A percentile compares a stretch with the other conserved stretches of the same genome.
Evolutionary conservation across 805 yeast species (phyloP).

Genomic region (Naumovozyma baii): DNA sequence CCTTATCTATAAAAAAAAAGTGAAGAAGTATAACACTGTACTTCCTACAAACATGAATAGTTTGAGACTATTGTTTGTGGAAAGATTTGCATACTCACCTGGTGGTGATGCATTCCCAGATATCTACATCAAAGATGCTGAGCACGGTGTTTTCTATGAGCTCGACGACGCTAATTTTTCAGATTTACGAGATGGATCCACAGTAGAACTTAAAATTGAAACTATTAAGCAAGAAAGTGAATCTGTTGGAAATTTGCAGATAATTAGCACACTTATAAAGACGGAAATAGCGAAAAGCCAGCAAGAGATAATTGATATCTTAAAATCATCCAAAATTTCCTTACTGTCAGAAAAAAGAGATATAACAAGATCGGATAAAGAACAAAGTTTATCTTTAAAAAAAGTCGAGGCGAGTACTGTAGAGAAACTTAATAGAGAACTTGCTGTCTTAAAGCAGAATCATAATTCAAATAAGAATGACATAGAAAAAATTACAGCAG

Average conservation of each 20-base stretch:
- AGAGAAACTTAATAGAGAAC: constrained; percentile 44
- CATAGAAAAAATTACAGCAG: constrained; percentile 36
- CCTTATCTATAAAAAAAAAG: constrained; percentile 41
- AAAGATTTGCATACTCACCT: constrained; percentile 78
- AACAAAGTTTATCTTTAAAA: not conserved
- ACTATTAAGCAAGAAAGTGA: not conserved
- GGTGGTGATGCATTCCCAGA: constrained; percentile 65
- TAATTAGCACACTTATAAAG: not conserved
- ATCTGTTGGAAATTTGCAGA: not conserved
- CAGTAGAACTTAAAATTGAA: constrained; percentile 40
- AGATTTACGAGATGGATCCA: constrained; percentile 50
- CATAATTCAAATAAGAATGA: constrained; percentile 37
- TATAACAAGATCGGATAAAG: not conserved
- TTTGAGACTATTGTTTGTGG: constrained; percentile 66
- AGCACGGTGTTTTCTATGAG: constrained; percentile 59
- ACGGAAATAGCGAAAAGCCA: not conserved
- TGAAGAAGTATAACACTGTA: constrained; percentile 40
- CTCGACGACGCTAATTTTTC: constrained; percentile 57
- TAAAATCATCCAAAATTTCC: constrained; percentile 7
- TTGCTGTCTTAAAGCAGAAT: constrained; percentile 49
- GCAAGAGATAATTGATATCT: constrained; percentile 1
- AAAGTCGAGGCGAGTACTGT: constrained; percentile 14
- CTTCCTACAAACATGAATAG: constrained; percentile 33
- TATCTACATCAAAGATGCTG: constrained; percentile 58
- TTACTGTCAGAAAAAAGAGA: not conserved